These are phyloP conservation scores for Cicer judaicum DNA, from an alignment of 306 rosid species.

Conservation along the genomic window DNA sequence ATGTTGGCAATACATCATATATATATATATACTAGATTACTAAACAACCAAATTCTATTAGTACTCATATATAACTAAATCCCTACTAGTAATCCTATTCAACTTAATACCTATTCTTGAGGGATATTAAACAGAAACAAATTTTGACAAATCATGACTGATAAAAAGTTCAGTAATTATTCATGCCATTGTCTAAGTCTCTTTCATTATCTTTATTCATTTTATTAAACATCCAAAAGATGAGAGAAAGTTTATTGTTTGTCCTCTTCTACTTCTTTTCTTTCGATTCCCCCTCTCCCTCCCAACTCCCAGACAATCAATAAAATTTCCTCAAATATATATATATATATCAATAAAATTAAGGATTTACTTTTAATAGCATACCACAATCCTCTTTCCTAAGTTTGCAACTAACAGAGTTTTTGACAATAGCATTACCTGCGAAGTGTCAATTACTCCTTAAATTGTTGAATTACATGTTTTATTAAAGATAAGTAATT, in stretches of 20 bases:
- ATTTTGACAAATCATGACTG: slow-evolving; percentile 3
- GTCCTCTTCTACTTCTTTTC: background rate
- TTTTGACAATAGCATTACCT: slow-evolving; percentile 12
- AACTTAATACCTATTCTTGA: too few relatives aligned
- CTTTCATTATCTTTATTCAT: slow-evolving; percentile 18
- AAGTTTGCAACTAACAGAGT: background rate
- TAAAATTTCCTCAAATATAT: too few relatives aligned
- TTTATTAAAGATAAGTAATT: slow-evolving; percentile 28
- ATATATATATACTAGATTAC: too few relatives aligned
- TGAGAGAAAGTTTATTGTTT: background rate
- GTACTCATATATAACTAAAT: too few relatives aligned
- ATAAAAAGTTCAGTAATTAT: background rate
- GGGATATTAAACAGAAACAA: too few relatives aligned
- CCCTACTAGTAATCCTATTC: too few relatives aligned
- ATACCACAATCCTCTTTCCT: slow-evolving; percentile 10
- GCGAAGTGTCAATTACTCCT: slow-evolving; percentile 14
- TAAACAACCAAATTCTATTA: too few relatives aligned
- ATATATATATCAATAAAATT: background rate
- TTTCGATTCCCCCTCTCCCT: background rate
- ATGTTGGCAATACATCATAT: too few relatives aligned
- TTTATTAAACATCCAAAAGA: slow-evolving; percentile 29
- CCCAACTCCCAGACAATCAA: slow-evolving; percentile 1
- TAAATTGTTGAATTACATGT: slow-evolving; percentile 15
- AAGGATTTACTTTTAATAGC: slow-evolving; percentile 3
- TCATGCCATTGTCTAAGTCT: background rate